Evolutionary conservation across 2,329 filamentous ascomycete genomes (phyloP).

Genomic region (Byssochlamys sp.): DNA sequence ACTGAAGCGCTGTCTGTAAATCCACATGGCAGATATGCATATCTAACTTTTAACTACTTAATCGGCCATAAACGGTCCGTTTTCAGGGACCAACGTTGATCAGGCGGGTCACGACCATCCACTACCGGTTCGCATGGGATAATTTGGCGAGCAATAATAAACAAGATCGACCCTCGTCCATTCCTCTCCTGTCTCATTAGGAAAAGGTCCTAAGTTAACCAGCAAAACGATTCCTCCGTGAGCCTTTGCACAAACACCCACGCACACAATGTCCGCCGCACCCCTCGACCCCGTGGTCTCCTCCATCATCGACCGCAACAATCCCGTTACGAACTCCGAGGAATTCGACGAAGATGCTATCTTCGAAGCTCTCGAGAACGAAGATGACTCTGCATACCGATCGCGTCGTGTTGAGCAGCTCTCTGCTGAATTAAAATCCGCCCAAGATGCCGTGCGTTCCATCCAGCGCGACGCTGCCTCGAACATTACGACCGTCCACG

Average conservation of each 20-base stretch:
- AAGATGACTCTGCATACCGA: constrained; percentile 47
- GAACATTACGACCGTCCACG: constrained; percentile 13
- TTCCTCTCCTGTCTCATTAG: not conserved
- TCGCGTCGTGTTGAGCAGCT: constrained; percentile 51
- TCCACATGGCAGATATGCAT: too few relatives aligned
- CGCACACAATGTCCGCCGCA: not conserved
- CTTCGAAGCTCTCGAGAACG: constrained; percentile 46
- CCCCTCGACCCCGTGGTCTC: constrained; percentile 1
- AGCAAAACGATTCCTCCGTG: too few relatives aligned
- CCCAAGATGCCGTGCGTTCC: constrained; percentile 33
- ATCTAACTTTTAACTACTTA: not conserved
- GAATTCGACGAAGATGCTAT: constrained; percentile 52
- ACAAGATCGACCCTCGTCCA: not conserved
- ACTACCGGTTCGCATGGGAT: not conserved
- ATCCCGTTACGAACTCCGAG: constrained; percentile 19
- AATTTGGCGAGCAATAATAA: not conserved
- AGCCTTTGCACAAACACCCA: not conserved
- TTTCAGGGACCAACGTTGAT: not conserved
- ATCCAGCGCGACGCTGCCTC: constrained; percentile 21
- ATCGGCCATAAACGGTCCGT: not conserved
- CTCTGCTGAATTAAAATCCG: constrained; percentile 45
- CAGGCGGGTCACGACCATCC: not conserved
- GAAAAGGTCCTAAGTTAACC: not conserved
- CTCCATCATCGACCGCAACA: constrained; percentile 19
- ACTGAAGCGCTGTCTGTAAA: too few relatives aligned